Evolutionary conservation across 148 eudicot genomes (phyloP).

Genomic region (Cornus kousa): DNA sequence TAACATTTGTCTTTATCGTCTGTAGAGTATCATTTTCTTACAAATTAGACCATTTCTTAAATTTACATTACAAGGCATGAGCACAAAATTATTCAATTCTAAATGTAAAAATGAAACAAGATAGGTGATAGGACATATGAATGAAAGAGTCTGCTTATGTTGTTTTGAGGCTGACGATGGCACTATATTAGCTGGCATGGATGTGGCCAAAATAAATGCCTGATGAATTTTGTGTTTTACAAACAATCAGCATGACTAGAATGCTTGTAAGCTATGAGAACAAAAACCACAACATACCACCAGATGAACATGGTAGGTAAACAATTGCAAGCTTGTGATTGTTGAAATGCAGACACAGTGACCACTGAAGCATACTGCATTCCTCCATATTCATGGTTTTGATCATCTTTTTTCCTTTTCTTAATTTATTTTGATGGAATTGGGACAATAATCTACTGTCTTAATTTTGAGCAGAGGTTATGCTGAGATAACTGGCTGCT

Average conservation of each 20-base stretch:
- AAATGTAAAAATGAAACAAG: background rate
- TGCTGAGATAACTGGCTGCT: no score
- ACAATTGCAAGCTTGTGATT: no score
- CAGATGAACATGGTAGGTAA: background rate
- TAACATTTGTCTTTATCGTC: constrained; percentile 99
- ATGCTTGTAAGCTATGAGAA: background rate
- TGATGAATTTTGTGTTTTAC: background rate
- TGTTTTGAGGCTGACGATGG: background rate
- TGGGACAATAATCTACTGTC: no score
- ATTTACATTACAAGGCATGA: background rate
- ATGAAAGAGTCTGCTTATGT: background rate
- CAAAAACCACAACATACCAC: background rate
- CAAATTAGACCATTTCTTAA: background rate
- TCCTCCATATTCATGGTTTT: no score
- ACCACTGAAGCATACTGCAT: no score
- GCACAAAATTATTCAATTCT: background rate
- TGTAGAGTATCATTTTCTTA: constrained; percentile 20
- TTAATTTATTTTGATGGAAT: no score
- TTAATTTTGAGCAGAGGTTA: no score
- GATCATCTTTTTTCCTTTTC: no score
- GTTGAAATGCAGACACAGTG: no score
- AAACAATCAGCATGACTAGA: background rate
- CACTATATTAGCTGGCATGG: no score
- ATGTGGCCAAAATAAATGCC: background rate
- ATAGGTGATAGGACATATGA: background rate